These are phyloP conservation scores for Botryotinia calthae DNA, from an alignment of 2,329 filamentous ascomycete species.

Conservation along the genomic window DNA sequence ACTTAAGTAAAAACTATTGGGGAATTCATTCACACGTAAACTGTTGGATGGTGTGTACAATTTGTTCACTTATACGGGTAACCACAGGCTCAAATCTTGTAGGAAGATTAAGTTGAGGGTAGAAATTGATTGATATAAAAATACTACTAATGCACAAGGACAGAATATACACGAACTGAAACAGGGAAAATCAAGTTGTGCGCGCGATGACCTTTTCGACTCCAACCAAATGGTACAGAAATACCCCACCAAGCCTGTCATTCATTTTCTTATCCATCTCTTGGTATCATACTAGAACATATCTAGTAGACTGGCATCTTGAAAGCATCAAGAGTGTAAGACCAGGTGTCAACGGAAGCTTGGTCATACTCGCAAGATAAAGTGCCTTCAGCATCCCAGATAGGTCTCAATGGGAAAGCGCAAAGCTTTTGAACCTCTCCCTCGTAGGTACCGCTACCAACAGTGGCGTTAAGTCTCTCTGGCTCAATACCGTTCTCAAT, in stretches of 20 bases:
- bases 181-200: background rate
- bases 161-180: background rate
- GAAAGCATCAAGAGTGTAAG: constrained; percentile 31
- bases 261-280: no score
- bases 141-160: background rate
- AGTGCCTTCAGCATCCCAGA: constrained; percentile 33
- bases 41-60: background rate
- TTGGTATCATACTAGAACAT: background rate
- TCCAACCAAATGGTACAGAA: background rate
- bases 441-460: constrained; percentile 32
- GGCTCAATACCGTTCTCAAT: constrained; percentile 55
- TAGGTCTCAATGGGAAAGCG: constrained; percentile 42
- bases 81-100: background rate
- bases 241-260: no score
- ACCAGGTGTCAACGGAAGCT: constrained; percentile 35
- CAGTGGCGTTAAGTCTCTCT: constrained; percentile 42
- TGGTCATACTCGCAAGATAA: constrained; percentile 37
- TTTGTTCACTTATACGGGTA: background rate
- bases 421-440: constrained; percentile 43
- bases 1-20: background rate
- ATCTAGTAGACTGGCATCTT: constrained; percentile 26
- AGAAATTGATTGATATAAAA: background rate
- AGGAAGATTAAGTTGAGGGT: background rate
- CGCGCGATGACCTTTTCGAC: background rate
- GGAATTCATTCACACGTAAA: background rate